Evolutionary conservation across 371 early-diverging fungal genomes (phyloP).

Genomic region (Sporodiniella umbellata): DNA sequence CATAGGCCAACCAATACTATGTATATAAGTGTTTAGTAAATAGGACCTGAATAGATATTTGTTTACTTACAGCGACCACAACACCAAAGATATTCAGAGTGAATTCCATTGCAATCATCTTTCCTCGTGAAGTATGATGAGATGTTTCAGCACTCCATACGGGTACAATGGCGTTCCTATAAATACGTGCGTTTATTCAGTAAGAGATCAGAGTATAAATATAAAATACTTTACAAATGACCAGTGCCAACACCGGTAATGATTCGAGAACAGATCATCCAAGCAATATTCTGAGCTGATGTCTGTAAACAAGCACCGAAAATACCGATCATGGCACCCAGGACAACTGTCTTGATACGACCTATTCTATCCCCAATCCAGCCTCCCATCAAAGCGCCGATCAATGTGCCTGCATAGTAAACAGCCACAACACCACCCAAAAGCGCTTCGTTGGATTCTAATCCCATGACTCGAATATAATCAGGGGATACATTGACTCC

Average conservation of each 20-base stretch:
- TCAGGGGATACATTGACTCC: conserved; percentile 41
- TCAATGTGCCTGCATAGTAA: conserved; percentile 35
- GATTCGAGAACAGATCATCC: conserved; percentile 45
- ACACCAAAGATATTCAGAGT: conserved; percentile 45
- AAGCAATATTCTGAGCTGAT: conserved; percentile 34
- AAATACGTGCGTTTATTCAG: background rate
- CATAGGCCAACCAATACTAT: conserved; percentile 45
- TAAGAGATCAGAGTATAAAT: too few species aligned
- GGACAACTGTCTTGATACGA: conserved; percentile 34
- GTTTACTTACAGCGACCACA: conserved; percentile 32
- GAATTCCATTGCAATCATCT: conserved; percentile 41
- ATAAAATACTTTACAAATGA: conserved; percentile 28
- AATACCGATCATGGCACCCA: conserved; percentile 31
- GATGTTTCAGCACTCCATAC: conserved; percentile 45
- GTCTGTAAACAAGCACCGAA: conserved; percentile 43
- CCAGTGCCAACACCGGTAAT: conserved; percentile 46
- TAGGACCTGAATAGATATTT: background rate
- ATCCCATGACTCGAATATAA: conserved; percentile 36
- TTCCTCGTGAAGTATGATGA: conserved; percentile 35
- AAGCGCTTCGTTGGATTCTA: conserved; percentile 31
- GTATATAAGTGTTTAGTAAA: background rate
- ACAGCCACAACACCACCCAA: conserved; percentile 45
- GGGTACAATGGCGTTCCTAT: conserved; percentile 42
- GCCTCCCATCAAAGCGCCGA: conserved; percentile 43
- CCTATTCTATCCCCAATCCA: conserved; percentile 41